Conservation (phyloP, 768 basidiomycete species). For the Filobasidium floriforme region DNA sequence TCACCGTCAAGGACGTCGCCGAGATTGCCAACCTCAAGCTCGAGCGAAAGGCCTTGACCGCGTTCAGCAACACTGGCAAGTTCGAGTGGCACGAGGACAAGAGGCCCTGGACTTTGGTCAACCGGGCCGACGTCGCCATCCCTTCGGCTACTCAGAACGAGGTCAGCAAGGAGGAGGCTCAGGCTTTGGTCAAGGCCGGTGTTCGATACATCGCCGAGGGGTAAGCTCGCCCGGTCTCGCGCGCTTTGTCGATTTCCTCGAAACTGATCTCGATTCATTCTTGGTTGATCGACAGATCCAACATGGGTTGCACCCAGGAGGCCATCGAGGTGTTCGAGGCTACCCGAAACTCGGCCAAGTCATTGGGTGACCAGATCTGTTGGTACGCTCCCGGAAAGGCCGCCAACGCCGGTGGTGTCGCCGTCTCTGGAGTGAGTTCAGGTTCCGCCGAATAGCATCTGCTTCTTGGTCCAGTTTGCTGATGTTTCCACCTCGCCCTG, state of each 20-base stretch:
- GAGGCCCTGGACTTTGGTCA: constrained; percentile 63
- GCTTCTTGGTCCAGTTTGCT: background rate
- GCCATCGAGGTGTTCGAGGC: constrained; percentile 66
- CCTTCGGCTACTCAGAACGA: constrained; percentile 68
- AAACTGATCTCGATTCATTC: no score
- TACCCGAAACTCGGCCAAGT: constrained; percentile 50
- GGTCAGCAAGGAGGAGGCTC: constrained; percentile 59
- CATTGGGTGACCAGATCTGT: constrained; percentile 47
- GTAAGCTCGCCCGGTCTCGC: no score
- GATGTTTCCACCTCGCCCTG: background rate
- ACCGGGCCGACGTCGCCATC: constrained; percentile 60
- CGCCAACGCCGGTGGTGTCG: constrained; percentile 65
- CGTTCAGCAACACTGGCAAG: constrained; percentile 43
- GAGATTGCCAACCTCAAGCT: constrained; percentile 45
- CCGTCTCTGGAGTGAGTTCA: constrained; percentile 53
- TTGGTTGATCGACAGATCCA: background rate
- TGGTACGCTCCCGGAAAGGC: constrained; percentile 72
- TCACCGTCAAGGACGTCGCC: constrained; percentile 54
- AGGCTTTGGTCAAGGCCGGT: constrained; percentile 62
- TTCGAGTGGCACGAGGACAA: constrained; percentile 48
- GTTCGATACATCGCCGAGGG: constrained; percentile 67
- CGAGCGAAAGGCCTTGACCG: constrained; percentile 38
- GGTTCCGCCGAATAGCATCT: background rate
- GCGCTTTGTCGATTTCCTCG: no score
- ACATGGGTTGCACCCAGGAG: constrained; percentile 60